Evolutionary conservation across 306 rosid genomes (phyloP).

Genomic region (Lotus japonicus): DNA sequence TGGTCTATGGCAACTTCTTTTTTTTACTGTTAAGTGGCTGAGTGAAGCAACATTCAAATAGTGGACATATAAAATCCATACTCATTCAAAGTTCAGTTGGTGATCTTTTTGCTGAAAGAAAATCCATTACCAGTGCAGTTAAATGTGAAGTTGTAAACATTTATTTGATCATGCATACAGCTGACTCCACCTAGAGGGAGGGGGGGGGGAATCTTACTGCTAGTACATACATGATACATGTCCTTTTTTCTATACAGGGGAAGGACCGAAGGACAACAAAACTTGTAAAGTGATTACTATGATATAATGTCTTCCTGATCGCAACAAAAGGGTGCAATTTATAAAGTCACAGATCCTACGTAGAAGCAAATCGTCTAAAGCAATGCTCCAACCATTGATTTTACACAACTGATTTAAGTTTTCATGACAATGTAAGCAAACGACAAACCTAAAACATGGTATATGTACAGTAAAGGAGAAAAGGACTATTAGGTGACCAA

Average conservation of each 20-base stretch:
- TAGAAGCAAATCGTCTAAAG: constrained; percentile 2
- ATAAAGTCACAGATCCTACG: background rate
- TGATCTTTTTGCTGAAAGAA: background rate
- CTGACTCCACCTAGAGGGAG: background rate
- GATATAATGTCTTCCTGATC: background rate
- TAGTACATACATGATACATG: background rate
- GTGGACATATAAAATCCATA: background rate
- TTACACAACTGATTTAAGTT: background rate
- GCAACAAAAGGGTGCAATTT: constrained; percentile 11
- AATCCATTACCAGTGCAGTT: background rate
- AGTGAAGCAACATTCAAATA: background rate
- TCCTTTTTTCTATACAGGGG: background rate
- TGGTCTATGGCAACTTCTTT: background rate
- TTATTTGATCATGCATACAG: background rate
- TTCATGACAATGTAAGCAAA: constrained; percentile 10
- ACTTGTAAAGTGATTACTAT: background rate
- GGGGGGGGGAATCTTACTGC: background rate
- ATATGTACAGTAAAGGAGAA: constrained; percentile 9
- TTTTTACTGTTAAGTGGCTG: background rate
- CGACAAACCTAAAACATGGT: background rate
- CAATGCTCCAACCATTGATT: constrained; percentile 3
- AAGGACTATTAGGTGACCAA: constrained; percentile 1
- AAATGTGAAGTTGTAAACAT: background rate
- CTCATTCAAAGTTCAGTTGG: background rate
- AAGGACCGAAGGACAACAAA: constrained; percentile 13